Evolutionary conservation across 2,329 filamentous ascomycete genomes (phyloP), one percentile per base, ranked within the genome.

Genomic region (Arthrinium puccinioides): DNA sequence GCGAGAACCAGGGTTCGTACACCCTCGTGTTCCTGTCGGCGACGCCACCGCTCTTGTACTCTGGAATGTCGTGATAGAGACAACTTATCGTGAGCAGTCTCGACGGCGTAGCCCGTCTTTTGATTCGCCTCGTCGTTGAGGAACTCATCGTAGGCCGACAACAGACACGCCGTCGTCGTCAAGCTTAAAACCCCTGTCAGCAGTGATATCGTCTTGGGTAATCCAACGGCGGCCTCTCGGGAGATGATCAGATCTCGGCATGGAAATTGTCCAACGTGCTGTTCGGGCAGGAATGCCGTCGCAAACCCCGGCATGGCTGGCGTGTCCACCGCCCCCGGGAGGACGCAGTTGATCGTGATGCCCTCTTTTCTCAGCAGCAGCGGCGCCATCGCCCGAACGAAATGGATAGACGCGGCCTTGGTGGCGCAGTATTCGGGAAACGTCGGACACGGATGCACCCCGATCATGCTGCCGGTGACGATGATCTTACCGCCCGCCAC

Each of bases 1-100:
- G 38, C 21, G 21, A 21, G 27, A 50, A 50, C 47, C 45, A 50
- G 4, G 45, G 42, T 41, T 50, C 47, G 27, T 46, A 50, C 6
- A 46, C 37, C 38, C 37, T 28, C 25, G 29, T 29, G 33, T 40
- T 46, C 24, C 45, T 38, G n/a, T 39, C 32, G 16, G 36, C 36
- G 21, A 45, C 40, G n/a, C 33, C 35, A 5, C 39, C 38, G 28
- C 38, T 42, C 39, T 45, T 45, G 29, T 40, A 40, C 32, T 44
- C 47, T 10, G 45, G 39, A 5, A 41, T n/a, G 13, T 37, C 35
- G 35, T 37, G 35, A 20, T 18, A 23, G 27, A 21, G 26, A 34
- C n/a, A 32, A 41, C 16, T 33, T 38, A 21, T 44, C 38, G 33
- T 44, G 40, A 6, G 43, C 43, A 5, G 44, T 41, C 40, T 49